phyloP scores from a whole-genome alignment of 2,329 filamentous ascomycete genomes.

The Venturia effusa region DNA sequence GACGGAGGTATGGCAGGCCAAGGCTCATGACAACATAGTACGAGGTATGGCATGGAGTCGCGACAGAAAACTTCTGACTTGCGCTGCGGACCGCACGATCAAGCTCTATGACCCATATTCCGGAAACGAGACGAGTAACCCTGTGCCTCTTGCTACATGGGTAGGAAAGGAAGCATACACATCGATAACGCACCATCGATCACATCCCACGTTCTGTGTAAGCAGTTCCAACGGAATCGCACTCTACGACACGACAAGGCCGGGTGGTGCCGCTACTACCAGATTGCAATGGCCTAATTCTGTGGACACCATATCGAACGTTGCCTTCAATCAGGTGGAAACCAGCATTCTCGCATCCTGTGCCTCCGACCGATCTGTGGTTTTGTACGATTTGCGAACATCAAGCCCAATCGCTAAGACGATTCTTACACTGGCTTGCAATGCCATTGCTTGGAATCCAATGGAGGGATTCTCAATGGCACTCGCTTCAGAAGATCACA shows the following conservation, averaged over 20 bases:
- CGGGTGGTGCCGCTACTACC: slow-evolving; percentile 67
- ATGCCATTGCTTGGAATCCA: slow-evolving; percentile 84
- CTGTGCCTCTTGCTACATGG: slow-evolving; percentile 74
- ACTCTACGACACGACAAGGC: slow-evolving; percentile 77
- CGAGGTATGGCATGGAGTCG: slow-evolving; percentile 85
- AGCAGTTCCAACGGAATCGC: slow-evolving; percentile 65
- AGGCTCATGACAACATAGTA: slow-evolving; percentile 87
- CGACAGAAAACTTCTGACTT: slow-evolving; percentile 75
- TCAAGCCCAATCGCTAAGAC: slow-evolving; percentile 72
- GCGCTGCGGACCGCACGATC: slow-evolving; percentile 73
- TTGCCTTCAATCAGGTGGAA: slow-evolving; percentile 89
- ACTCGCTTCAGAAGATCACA: slow-evolving; percentile 88
- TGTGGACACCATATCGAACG: slow-evolving; percentile 78
- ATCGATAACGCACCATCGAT: slow-evolving; percentile 71
- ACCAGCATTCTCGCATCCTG: slow-evolving; percentile 81
- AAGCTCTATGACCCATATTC: slow-evolving; percentile 90
- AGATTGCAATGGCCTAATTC: slow-evolving; percentile 78
- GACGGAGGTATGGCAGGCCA: slow-evolving; percentile 64
- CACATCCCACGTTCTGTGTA: slow-evolving; percentile 67
- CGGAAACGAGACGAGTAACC: slow-evolving; percentile 49
- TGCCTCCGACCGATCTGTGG: slow-evolving; percentile 73
- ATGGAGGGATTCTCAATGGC: slow-evolving; percentile 97
- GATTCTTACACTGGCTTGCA: slow-evolving; percentile 70
- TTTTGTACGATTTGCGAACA: slow-evolving; percentile 87
- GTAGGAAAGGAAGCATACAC: slow-evolving; percentile 77